Percentiles rank a stretch among this genome's conserved stretches.
These are phyloP conservation scores for Amphichorda felina DNA, from an alignment of 2,329 filamentous ascomycete species.

Conservation along the genomic window DNA sequence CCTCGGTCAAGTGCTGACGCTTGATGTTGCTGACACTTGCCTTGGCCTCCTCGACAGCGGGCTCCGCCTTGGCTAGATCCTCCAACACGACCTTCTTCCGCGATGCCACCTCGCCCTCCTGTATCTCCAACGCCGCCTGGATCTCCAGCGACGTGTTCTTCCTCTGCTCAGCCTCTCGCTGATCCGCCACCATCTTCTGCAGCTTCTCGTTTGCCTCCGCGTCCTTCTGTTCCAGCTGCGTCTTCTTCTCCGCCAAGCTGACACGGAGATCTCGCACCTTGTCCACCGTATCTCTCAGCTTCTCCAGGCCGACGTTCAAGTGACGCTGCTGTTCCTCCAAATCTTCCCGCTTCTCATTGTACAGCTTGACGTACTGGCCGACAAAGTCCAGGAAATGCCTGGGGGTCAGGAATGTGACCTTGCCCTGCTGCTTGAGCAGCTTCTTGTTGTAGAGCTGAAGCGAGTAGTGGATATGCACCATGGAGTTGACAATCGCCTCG, in stretches of 20 bases:
- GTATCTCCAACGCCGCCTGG: constrained; percentile 74
- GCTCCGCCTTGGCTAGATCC: constrained; percentile 84
- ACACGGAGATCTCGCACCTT: constrained; percentile 88
- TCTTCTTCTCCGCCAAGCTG: constrained; percentile 90
- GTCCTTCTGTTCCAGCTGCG: constrained; percentile 85
- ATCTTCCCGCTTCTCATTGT: constrained; percentile 97
- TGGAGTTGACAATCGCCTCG: constrained; percentile 88
- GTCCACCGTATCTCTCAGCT: constrained; percentile 89
- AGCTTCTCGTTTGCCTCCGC: constrained; percentile 94
- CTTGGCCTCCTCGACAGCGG: constrained; percentile 84
- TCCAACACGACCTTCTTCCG: constrained; percentile 75
- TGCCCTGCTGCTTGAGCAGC: constrained; percentile 83
- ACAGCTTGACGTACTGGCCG: constrained; percentile 91
- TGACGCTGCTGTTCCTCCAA: constrained; percentile 97
- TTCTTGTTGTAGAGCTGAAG: constrained; percentile 81
- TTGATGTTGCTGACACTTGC: constrained; percentile 98
- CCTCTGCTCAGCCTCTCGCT: constrained; percentile 85
- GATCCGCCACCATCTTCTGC: constrained; percentile 92
- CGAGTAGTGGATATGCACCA: constrained; percentile 98
- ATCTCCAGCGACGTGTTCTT: constrained; percentile 83
- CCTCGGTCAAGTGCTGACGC: constrained; percentile 91
- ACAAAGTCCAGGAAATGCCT: constrained; percentile 98
- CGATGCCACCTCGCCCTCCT: constrained; percentile 76
- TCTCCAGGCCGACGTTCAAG: constrained; percentile 95
- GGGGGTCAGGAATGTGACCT: constrained; percentile 85